Base-by-base conservation (phyloP, 352 stramenopile genomes). In the Aphanomyces astaci region DNA sequence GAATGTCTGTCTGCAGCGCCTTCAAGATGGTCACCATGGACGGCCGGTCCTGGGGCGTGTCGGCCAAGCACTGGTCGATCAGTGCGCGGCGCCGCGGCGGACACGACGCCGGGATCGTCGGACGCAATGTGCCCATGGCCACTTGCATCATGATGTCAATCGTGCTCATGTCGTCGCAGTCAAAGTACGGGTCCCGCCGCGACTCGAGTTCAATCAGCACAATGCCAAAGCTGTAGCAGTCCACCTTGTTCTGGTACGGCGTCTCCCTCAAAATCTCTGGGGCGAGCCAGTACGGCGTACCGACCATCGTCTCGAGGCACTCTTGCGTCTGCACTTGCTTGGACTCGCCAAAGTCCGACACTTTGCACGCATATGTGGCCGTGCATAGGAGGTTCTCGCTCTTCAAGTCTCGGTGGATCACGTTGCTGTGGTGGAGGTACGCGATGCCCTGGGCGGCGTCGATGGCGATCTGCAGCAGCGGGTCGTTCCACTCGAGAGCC, bases 171-270 rank as follows among this genome's bases (percentile, higher is more conserved):
- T 83, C 79, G 4, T 77, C 63, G 9, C 72, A 67, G 57, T 92
- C 81, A 49, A 82, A 75, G 62, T 94, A 94, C 45, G 85, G 85
- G 55, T 91, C 80, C 17, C 76, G 79, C 11, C 83, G 77, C 4
- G 83, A 89, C 70, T 92, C 85, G 22, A 94, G 78, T 72, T 94
- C 85, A 19, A 92, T 83, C 7, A 96, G 70, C 54, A 96, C 89
- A 40, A 95, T 86, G 27, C 84, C 86, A 77, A 94, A 95, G 59
- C 84, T 94, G 73, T 94, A 95, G 72, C 82, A 89, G 70, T 95
- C 87, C 11, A 93, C 86, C 72, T 91, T 82, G 3, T 79, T 80
- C 60, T 90, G 83, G 59, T 94, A 95, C 27, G 75, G 75, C 63
- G 92, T 84, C 69, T 93, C 82, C 9, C 86, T 82, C 1, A 95